Conservation (phyloP, 2,329 filamentous ascomycete genomes). For the Aspergillus sp. region DNA sequence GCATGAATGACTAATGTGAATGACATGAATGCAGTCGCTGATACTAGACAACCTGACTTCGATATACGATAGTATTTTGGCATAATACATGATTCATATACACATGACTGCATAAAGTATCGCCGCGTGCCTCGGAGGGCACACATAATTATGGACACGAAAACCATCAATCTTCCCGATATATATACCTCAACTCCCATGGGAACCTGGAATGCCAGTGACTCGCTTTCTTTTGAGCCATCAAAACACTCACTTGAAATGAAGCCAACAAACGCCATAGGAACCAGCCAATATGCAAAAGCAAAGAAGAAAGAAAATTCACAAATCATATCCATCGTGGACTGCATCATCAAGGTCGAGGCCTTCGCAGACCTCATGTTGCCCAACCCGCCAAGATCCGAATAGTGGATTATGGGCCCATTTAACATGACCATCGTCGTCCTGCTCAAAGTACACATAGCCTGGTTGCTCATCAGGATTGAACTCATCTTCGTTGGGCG, state of each 20-base stretch:
- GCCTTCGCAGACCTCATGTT: constrained; percentile 40
- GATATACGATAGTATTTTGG: too few relatives aligned
- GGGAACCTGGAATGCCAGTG: neutral
- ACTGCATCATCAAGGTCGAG: constrained; percentile 35
- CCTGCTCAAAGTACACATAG: constrained; percentile 45
- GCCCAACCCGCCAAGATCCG: constrained; percentile 39
- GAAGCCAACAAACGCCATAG: constrained; percentile 1
- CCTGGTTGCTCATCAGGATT: constrained; percentile 26
- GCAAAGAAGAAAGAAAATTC: constrained; percentile 13
- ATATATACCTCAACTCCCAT: neutral
- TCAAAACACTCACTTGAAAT: neutral
- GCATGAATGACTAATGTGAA: neutral
- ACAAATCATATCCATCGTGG: constrained; percentile 23
- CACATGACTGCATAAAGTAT: neutral
- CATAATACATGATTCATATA: neutral
- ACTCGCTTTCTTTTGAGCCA: neutral
- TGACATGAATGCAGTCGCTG: neutral
- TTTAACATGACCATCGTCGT: constrained; percentile 33
- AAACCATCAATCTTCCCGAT: neutral
- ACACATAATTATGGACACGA: neutral
- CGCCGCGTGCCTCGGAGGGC: neutral
- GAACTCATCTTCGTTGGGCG: constrained; percentile 9
- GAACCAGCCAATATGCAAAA: constrained; percentile 7
- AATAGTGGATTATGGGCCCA: constrained; percentile 39
- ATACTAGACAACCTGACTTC: neutral